Evolutionary conservation across 257 asterid species (phyloP), one percentile per base, ranked within the genome.

Genomic region (Solanum virginianum): DNA sequence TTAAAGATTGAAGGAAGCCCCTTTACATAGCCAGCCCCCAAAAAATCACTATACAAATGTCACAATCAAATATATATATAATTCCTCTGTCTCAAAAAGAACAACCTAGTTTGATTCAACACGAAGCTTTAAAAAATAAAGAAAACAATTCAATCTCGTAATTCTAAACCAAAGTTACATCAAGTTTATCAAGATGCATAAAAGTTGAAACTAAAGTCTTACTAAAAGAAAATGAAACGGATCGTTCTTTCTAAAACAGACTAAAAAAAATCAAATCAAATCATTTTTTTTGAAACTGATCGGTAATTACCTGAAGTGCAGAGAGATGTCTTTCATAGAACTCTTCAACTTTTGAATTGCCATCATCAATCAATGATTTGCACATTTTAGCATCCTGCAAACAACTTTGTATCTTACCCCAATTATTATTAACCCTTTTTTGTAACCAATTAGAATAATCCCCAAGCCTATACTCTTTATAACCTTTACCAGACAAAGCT

Each of bases 401-500:
- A 79, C 99, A 96, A 36, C 97, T 93, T 86, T 87, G 79, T 57
- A 96, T 91, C 86, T 84, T 93, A 1, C 32, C 75, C 99, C 99
- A 96, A 57, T 96, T 26, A 47, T 60, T 84, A 69, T 87, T 89
- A 7, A 94, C 99, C 77, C 97, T 91, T 39, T 89, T 93, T 92
- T 92, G 98, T 91, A 96, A 77, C 99, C 99, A 96, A 65, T 90
- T 89, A 0, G 97, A 93, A 65, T 94, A 96, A 83, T 94, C 94
- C 12, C 97, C 97, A 54, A 96, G 93, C 91, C 92, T 87, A 47
- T 94, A 96, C 92, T 95, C 98, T 88, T 90, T 95, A 70, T 95
- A 95, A 26, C 98, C 99, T 85, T 60, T 93, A 1, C 26, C 94
- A 9, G 98, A 85, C 8, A 96, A 0, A 10, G 81, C 88, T 80